Evolutionary conservation across 2,329 filamentous ascomycete genomes (phyloP), one percentile per base, ranked within the genome.

Genomic region (Pseudocercospora musae): DNA sequence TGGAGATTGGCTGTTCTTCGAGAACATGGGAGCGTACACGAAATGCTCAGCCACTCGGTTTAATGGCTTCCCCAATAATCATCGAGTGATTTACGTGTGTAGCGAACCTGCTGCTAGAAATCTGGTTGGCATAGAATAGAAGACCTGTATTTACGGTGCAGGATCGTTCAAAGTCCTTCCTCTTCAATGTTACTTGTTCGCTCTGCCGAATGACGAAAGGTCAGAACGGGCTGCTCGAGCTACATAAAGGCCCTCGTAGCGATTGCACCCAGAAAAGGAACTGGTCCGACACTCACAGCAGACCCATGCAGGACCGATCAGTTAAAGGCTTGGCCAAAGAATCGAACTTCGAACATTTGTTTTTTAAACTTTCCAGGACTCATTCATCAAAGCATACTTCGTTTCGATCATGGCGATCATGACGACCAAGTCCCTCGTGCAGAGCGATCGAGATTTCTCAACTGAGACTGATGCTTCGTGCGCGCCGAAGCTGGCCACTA

Each of bases 21-120:
- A 97, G 80, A 87, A 96, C 65, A 99, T 99, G 95, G 95, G 95
- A 59, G 94, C 95, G 23, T 99, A 99, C 79, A 98, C 95, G 70
- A 96, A 93, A 84, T 98, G 94, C 83, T 97, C 92, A 63, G 94
- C 95, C 66, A 99, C 95, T 61, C 88, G 90, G 74, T 99, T 99
- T 88, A 99, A 99, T 71, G 95, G 95, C 67, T 99, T 98, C 79
- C 90, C 88, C 58, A 91, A 98, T 78, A 84, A 87, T 70, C 95
- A 99, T 77, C 90, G 96, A 72, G 89, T 96, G 67, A 88, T 98
- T 68, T 98, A 98, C 75, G 89, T 98, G 70, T 96, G 89, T 76
- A 97, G 92, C 78, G 95, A 99, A 85, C 85, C 90, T 20, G 94
- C 91, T 52, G 95, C 93, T 44, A 52, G 46, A 18, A 48, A 48